Evolutionary conservation across 805 yeast species (phyloP), one percentile per base, ranked within the genome.

Genomic region (Vanderwaltozyma polyspora): DNA sequence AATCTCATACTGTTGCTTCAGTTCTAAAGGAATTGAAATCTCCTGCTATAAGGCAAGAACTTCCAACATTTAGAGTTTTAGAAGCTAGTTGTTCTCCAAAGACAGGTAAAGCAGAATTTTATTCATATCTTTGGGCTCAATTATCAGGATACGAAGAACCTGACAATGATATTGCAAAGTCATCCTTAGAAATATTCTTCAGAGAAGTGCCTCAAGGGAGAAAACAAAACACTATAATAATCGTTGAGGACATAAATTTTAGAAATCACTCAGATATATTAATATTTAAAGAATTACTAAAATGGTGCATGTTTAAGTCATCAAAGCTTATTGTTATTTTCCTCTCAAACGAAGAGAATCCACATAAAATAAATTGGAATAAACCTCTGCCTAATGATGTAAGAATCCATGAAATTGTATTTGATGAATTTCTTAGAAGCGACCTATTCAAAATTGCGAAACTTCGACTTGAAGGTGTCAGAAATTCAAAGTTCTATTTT

Each of bases 51-150:
- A 63, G 55, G 7, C 57, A 55, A 4, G 66, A 61, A 28, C 34
- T 71, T 23, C 55, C 59, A 2, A 52, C 57, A 10, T 91, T 91
- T 52, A 72, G 75, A 31, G 86, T 71, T 55, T 57, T 83, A 5
- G 97, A 91, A 53, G 78, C 91, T 40, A 91, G 91, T 57, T 96
- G 96, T 1, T 67, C 89, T 61, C 83, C 86, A 46, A 64, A 87
- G 37, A 67, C 82, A 1, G 65, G 78, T 6, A 91, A 96, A 1
- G 74, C 70, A 29, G 70, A 78, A 4, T 81, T 95, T 3, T 91
- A 89, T 55, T 94, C 82, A 46, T 58, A 68, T 18, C 58, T 91
- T 15, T 89, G 94, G 93, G 74, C 76, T 38, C 77, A 76, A 42
- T 63, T 89, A 1, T 67, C 76, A 17, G 79, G 77, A 1, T n/a